Base-by-base conservation (phyloP, 2,329 filamentous ascomycete genomes). In the Ophiosphaerella korrae region DNA sequence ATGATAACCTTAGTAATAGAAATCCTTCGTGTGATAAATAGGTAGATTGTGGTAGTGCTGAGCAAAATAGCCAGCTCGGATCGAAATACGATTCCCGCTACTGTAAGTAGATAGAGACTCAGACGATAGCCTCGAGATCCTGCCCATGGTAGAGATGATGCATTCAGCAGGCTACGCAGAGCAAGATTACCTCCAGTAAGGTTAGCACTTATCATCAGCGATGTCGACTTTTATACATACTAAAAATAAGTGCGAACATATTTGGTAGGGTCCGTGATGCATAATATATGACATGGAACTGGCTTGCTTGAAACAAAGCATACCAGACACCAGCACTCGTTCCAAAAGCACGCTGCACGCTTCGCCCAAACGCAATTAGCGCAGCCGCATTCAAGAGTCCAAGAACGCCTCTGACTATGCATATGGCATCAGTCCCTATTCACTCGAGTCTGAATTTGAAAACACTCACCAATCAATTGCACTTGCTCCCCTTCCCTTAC, bases 221-320 rank as follows among this genome's bases (percentile, higher is more conserved):
- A 13, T 16, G 2, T 1, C 11, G 36, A 80, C 86, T 74, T 79
- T 92, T 88, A 90, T 32, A 80, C 87, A 74, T 79, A 93, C 88
- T 90, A 51, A 97, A 77, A 8, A 86, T 84, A 77, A 97, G 94
- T 16, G 94, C 92, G 75, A 97, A 96, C 88, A 95, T 96, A 72
- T 99, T 99, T 2, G 94, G 94, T 58, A 99, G 77, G 2, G 92
- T 94, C 53, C 94, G 83, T 13, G 92, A 94, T 12, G 92, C 88
- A 77, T 99, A 99, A 75, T 91, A 99, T 55, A 94, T 82, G 54
- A 96, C 77, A 75, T 99, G 94, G 68, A 99, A 99, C 74, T 97
- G 93, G 72, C 86, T 88, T 1, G 84, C 84, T 67, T 92, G 88
- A 46, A 97, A 80, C 34, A 90, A 55, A 3, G 88, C 75, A 77